Evolutionary conservation across 768 basidiomycete genomes (phyloP), one percentile per base, ranked within the genome.

Genomic region (Lentinula detonsa): DNA sequence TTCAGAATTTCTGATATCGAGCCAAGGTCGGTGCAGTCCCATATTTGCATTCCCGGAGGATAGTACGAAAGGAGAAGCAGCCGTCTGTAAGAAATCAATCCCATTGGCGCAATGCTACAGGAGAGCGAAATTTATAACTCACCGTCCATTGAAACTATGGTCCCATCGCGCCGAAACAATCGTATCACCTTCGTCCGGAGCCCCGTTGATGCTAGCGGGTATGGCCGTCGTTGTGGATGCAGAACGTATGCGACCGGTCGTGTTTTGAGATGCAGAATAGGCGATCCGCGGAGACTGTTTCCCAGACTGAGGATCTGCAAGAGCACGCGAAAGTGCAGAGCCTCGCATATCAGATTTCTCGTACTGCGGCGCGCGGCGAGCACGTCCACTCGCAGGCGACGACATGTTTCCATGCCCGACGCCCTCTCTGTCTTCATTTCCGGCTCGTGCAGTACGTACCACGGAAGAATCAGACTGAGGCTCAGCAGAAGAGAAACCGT

Each of bases 1-100:
- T 87, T 83, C 61, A 89, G 69, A 3, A 87, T 63, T 65, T 88
- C 86, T 65, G 59, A 69, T 5, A 85, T 76, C 1, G 78, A 73
- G 34, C 73, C 79, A 28, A 85, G 67, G 64, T 78, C 73, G 37
- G 79, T 75, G 65, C 82, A 81, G 63, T 85, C 84, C 84, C 85
- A 85, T 42, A 84, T 71, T 67, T 86, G 82, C 57, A 85, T 65
- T n/a, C 85, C 82, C 16, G 72, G 71, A 35, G 67, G 63, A 42
- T 60, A 28, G 65, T 87, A 87, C 4, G 78, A 85, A 15, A 87
- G 72, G 55, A 87, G 68, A 10, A 87, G 75, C 5, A 86, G 65
- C 28, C 77, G 74, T 46, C 81, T 80, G 55, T 40, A 60, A 50
- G 34, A 48, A 9, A n/a, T 34, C 31, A 15, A 21, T 21, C 8